Percentiles rank a stretch among this genome's conserved stretches.
Conservation (phyloP, 1,139 yeast species). For the Chernovozyma aurita region DNA sequence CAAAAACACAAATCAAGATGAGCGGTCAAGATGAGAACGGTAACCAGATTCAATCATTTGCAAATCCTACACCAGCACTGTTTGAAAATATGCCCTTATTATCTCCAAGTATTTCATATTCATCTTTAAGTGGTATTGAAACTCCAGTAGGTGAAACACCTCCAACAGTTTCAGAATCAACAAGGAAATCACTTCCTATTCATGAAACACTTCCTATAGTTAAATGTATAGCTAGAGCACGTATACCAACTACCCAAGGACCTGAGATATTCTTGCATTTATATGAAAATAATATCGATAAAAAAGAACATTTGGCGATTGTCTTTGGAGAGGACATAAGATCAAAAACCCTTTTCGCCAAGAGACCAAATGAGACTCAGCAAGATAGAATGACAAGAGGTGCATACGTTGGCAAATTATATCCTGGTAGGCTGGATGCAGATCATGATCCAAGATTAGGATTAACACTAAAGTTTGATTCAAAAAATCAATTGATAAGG, state of each 20-base stretch:
- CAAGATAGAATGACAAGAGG: slow-evolving; percentile 96
- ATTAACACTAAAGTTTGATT: slow-evolving; percentile 43
- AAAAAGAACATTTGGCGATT: slow-evolving; percentile 93
- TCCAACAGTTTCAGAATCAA: slow-evolving; percentile 16
- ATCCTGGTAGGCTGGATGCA: slow-evolving; percentile 77
- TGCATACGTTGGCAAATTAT: slow-evolving; percentile 84
- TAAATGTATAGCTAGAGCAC: slow-evolving; percentile 86
- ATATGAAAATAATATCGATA: slow-evolving; percentile 79
- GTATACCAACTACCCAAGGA: slow-evolving; percentile 90
- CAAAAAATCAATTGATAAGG: slow-evolving; percentile 45
- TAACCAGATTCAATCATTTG: no score
- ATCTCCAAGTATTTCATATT: slow-evolving; percentile 34
- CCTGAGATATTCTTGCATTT: slow-evolving; percentile 90
- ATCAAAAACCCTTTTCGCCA: slow-evolving; percentile 64
- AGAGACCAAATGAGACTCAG: slow-evolving; percentile 70
- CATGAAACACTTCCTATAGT: slow-evolving; percentile 55
- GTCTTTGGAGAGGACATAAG: slow-evolving; percentile 93
- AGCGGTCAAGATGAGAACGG: no score
- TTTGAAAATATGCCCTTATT: slow-evolving; percentile 29
- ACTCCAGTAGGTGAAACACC: slow-evolving; percentile 15
- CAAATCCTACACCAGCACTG: slow-evolving; percentile 2
- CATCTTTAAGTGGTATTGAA: slow-evolving; percentile 10
- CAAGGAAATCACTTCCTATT: slow-evolving; percentile 22
- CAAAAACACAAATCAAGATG: no score
- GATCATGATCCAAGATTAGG: slow-evolving; percentile 51